Evolutionary conservation across 805 yeast genomes (phyloP).

Genomic region (Starmerella etchellsii): DNA sequence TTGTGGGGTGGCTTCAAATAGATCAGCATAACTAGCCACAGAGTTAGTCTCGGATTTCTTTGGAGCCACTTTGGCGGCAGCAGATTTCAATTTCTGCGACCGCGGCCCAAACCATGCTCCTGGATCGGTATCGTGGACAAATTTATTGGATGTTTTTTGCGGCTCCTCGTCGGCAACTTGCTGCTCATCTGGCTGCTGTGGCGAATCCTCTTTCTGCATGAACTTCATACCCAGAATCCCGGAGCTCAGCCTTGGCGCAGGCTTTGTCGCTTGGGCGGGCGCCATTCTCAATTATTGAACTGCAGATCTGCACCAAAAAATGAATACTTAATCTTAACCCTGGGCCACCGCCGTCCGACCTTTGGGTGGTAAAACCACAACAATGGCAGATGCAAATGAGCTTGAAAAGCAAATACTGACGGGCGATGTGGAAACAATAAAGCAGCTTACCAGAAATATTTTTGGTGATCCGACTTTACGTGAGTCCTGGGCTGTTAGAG

Average conservation of each 20-base stretch:
- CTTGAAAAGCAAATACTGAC: no score
- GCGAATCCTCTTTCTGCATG: constrained; percentile 14
- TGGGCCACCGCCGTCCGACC: no score
- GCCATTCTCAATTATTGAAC: not conserved
- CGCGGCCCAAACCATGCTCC: constrained; percentile 9
- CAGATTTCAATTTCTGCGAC: not conserved
- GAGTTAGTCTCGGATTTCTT: no score
- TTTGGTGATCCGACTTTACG: not conserved
- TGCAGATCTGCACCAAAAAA: no score
- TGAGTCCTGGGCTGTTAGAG: not conserved
- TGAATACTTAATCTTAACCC: no score
- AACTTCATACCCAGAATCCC: constrained; percentile 22
- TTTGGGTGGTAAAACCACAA: no score
- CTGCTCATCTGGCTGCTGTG: not conserved
- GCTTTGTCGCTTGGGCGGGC: not conserved
- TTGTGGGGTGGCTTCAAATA: constrained; percentile 3
- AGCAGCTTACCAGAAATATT: not conserved
- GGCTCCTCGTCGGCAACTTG: not conserved
- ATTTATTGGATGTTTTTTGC: not conserved
- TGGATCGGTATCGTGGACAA: constrained; percentile 11
- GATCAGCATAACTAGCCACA: constrained; percentile 6
- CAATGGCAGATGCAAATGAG: no score
- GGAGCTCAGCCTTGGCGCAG: constrained; percentile 17
- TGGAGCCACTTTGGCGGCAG: not conserved
- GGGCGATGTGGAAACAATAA: not conserved